Evolutionary conservation across 192 early-diverging fungal genomes (phyloP).

Genomic region (Dissophora ornata): DNA sequence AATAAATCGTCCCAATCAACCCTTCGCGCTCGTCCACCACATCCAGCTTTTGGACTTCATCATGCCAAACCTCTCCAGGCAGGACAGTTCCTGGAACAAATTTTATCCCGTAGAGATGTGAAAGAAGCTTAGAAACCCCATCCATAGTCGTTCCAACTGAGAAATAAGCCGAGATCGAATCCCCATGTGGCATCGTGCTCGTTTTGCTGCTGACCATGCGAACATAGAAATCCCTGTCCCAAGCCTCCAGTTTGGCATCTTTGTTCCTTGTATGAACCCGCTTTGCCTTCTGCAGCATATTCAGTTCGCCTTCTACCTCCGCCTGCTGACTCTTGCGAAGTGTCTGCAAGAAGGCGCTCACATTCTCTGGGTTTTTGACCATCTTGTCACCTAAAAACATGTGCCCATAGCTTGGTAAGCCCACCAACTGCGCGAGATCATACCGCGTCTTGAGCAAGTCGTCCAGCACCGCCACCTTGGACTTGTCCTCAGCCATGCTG

Average conservation of each 20-base stretch:
- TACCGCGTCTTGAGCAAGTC: slow-evolving; percentile 77
- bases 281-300: slow-evolving; percentile 70
- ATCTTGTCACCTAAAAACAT: slow-evolving; percentile 93
- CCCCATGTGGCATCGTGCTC: slow-evolving; percentile 52
- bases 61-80: slow-evolving; percentile 92
- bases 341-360: slow-evolving; percentile 84
- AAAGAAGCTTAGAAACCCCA: slow-evolving; percentile 88
- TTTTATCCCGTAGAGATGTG: slow-evolving; percentile 86
- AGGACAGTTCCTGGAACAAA: slow-evolving; percentile 75
- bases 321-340: slow-evolving; percentile 63
- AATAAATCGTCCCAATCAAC: slow-evolving; percentile 93
- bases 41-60: slow-evolving; percentile 89
- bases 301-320: slow-evolving; percentile 84
- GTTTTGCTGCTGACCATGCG: slow-evolving; percentile 51
- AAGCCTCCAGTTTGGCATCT: slow-evolving; percentile 82
- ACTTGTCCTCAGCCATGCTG: slow-evolving; percentile 74
- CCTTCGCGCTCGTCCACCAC: slow-evolving; percentile 90
- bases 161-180: slow-evolving; percentile 78
- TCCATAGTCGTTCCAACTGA: slow-evolving; percentile 90
- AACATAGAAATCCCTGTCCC: slow-evolving; percentile 87
- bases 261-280: slow-evolving; percentile 82
- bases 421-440: slow-evolving; percentile 79
- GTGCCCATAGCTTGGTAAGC: slow-evolving; percentile 85
- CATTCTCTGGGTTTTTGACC: slow-evolving; percentile 86
- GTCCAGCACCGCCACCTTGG: slow-evolving; percentile 78